Evolutionary conservation across 129 eudicot genomes (phyloP), one percentile per base, ranked within the genome.

Genomic region (Flaveria robusta): DNA sequence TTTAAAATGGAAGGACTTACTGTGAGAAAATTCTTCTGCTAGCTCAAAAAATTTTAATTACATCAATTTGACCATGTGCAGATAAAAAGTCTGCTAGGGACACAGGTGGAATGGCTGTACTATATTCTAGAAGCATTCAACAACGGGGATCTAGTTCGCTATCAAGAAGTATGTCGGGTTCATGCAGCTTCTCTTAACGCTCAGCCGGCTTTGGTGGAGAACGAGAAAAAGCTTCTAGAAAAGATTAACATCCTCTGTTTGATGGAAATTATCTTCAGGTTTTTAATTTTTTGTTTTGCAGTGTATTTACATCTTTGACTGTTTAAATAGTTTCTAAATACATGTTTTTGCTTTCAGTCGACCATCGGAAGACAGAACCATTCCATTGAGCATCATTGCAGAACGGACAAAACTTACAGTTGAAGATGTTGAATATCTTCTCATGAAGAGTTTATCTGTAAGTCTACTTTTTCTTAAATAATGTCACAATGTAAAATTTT

Each of bases 401-500:
- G 98, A 93, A 73, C 86, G 93, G 39, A 93, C 97, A 78, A 93
- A 84, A 70, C 92, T 88, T 9, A 77, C 91, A 6, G 87, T 93
- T 12, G 98, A 93, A 80, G 97, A 90, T 58, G 98, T 93, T 41
- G 98, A 93, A 82, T 79, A 85, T 78, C 98, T 93, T 29, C 97
- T 93, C 74, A 90, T 93, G 97, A 93, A 93, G 82, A 93, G 98
- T 89, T 89, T 93, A 71, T 93, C 98, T 8, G 98, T 93, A 87
- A 88, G 96, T 87, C 41, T 69, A 2, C 22, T 4, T 22, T 8
- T 31, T 60, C 23, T 26, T 52, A 6, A 47, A 42, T 3, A 59
- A 50, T 73, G 47, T 14, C 59, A 43, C 50, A 34, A 20, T 31
- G 14, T 59, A 66, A 51, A 14, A 20, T 13, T 56, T 52, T 76